Conservation (phyloP, 257 asterid genomes). For the Verbena officinalis region DNA sequence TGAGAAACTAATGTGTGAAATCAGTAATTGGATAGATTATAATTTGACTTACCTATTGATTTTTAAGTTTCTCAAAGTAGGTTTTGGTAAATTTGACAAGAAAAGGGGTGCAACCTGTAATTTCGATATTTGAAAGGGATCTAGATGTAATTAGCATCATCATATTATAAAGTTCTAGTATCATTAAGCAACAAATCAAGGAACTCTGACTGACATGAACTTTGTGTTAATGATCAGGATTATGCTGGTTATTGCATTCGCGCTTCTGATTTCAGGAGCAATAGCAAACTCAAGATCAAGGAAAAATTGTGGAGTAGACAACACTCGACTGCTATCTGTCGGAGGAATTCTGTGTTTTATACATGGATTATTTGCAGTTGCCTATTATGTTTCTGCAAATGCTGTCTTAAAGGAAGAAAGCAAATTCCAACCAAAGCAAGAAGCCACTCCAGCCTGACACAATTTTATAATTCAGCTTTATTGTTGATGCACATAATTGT, state of each 20-base stretch:
- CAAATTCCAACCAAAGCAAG: constrained; percentile 14
- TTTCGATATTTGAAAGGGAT: no score
- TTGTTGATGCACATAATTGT: not conserved
- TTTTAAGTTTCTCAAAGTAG: no score
- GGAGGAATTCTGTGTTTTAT: constrained; percentile 50
- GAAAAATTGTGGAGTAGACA: constrained; percentile 42
- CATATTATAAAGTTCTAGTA: not conserved
- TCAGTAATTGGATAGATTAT: no score
- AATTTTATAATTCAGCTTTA: no score
- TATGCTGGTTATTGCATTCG: constrained; percentile 35
- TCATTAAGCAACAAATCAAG: not conserved
- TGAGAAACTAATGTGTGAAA: no score
- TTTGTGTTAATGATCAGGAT: constrained; percentile 29
- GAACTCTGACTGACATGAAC: not conserved
- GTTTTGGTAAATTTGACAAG: no score
- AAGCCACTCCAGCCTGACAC: not conserved
- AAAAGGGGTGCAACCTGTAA: no score
- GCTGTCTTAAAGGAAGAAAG: constrained; percentile 38
- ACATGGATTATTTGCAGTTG: constrained; percentile 45
- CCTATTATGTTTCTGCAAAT: constrained; percentile 39
- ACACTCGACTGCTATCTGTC: constrained; percentile 36
- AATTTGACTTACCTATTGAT: no score
- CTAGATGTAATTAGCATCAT: no score
- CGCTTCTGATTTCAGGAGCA: constrained; percentile 41
- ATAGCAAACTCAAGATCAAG: constrained; percentile 42